phyloP scores from a whole-genome alignment of 2,329 filamentous ascomycete species.

The Ophiostoma sp. region DNA sequence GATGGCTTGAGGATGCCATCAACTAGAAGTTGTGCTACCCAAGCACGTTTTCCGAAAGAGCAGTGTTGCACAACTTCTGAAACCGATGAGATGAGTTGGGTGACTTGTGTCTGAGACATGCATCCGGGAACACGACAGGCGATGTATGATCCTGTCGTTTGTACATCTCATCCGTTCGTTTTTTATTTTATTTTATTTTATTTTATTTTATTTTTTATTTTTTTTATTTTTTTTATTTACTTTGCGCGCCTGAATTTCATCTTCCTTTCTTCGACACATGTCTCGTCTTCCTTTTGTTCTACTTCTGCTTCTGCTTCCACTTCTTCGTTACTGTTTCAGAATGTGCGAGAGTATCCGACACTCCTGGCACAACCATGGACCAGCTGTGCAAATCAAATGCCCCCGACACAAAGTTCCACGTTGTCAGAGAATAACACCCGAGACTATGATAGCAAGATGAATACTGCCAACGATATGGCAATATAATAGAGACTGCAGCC shows the following conservation, averaged over 20 bases:
- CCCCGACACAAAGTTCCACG: background rate
- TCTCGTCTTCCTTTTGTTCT: background rate
- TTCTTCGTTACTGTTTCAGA: background rate
- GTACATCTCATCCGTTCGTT: background rate
- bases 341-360: background rate
- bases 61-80: background rate
- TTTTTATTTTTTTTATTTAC: background rate
- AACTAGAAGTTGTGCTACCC: background rate
- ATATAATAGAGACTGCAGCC: background rate
- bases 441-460: background rate
- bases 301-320: background rate
- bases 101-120: background rate
- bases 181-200: background rate
- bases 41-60: background rate
- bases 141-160: background rate
- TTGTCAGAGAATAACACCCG: background rate
- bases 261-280: too few species aligned
- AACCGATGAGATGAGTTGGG: background rate
- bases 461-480: background rate
- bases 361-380: constrained; percentile 7
- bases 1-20: background rate
- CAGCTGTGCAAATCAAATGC: background rate
- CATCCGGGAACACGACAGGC: background rate
- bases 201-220: background rate
- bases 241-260: background rate